Conservation (phyloP, 768 basidiomycete species). For the Cystoderma amianthinum region DNA sequence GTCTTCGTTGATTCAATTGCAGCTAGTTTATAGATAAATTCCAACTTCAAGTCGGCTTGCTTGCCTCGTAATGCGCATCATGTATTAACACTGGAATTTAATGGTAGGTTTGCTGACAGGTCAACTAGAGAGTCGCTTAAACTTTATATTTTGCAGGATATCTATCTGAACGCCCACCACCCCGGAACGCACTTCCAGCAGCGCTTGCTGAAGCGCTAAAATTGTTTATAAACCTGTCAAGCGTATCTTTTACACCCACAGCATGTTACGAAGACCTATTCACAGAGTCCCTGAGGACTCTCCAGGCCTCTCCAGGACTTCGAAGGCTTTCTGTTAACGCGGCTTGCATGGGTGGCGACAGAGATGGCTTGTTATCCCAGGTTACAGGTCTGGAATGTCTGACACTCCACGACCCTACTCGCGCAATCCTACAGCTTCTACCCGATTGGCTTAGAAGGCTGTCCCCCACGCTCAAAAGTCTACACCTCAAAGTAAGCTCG, state of each 20-base stretch:
- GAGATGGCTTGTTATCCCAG: slow-evolving; percentile 19
- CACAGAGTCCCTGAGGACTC: slow-evolving; percentile 14
- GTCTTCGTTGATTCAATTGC: too few relatives aligned
- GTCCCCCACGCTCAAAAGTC: slow-evolving; percentile 20
- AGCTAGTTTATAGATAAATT: too few relatives aligned
- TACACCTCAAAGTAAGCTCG: slow-evolving; percentile 35
- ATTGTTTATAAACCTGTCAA: slow-evolving; percentile 23
- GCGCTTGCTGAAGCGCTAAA: slow-evolving; percentile 19
- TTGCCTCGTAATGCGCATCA: slow-evolving; percentile 23
- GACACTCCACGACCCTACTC: slow-evolving; percentile 26
- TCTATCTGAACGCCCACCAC: slow-evolving; percentile 19
- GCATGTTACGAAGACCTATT: slow-evolving; percentile 28
- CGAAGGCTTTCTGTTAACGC: slow-evolving; percentile 24
- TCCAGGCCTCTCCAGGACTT: slow-evolving; percentile 16
- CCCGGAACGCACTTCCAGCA: slow-evolving; percentile 19
- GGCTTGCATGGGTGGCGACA: slow-evolving; percentile 24
- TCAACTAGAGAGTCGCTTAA: not conserved
- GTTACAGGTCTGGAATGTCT: slow-evolving; percentile 21
- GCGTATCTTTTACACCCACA: slow-evolving; percentile 23
- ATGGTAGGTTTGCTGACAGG: slow-evolving; percentile 24
- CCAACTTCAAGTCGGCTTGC: not conserved
- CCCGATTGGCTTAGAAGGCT: slow-evolving; percentile 37
- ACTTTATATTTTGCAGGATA: slow-evolving; percentile 10
- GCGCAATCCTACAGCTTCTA: slow-evolving; percentile 32
- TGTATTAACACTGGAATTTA: slow-evolving; percentile 36